Conservation (phyloP, 495 filamentous ascomycete species). For the Tirmania nivea region DNA sequence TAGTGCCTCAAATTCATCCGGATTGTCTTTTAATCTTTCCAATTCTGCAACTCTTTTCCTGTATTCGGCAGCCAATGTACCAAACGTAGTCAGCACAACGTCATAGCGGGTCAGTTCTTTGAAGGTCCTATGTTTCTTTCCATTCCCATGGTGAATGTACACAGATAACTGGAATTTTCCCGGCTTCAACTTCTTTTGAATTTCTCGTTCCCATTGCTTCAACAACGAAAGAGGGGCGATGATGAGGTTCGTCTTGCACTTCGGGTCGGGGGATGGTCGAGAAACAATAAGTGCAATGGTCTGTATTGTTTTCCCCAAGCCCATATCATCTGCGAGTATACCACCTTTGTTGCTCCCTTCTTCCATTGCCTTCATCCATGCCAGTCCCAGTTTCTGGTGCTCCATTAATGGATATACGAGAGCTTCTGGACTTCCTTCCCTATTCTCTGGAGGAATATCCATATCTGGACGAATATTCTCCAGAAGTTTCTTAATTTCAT, state of each 20-base stretch:
- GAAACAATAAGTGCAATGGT: conserved; percentile 64
- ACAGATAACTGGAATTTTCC: conserved; percentile 36
- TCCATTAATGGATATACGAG: conserved; percentile 51
- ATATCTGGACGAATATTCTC: conserved; percentile 55
- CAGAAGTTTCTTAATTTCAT: conserved; percentile 46
- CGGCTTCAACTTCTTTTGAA: conserved; percentile 46
- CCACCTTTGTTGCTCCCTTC: conserved; percentile 56
- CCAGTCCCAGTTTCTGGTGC: conserved; percentile 64
- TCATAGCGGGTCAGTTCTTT: conserved; percentile 45
- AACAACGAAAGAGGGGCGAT: conserved; percentile 70
- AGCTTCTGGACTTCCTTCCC: conserved; percentile 50
- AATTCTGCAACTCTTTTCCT: conserved; percentile 32
- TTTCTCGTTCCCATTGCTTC: conserved; percentile 78
- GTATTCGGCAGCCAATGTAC: conserved; percentile 49
- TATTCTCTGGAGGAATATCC: conserved; percentile 39
- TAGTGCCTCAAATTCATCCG: conserved; percentile 12
- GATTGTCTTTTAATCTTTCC: conserved; percentile 10
- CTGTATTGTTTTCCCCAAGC: conserved; percentile 85
- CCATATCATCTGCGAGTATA: conserved; percentile 61
- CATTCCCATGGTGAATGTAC: conserved; percentile 40
- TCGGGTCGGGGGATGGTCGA: conserved; percentile 38
- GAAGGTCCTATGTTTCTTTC: conserved; percentile 33
- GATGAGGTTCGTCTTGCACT: conserved; percentile 62
- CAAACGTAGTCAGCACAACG: conserved; percentile 68
- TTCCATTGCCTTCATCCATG: conserved; percentile 71